Evolutionary conservation across 2,329 filamentous ascomycete species (phyloP).

Genomic region (Seiridium unicorne): DNA sequence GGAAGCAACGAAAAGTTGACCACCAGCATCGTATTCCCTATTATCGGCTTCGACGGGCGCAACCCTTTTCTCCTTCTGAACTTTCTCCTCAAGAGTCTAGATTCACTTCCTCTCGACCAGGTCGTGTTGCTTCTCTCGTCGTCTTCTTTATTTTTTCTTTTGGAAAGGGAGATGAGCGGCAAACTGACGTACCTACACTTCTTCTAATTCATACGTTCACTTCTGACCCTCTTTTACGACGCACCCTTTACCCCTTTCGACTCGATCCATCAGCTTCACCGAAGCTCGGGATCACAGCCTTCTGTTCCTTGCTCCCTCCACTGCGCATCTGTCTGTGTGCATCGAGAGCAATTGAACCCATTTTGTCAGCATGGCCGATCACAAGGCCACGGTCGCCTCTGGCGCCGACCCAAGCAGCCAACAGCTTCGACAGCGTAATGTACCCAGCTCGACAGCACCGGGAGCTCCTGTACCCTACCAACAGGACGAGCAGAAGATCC

Average conservation of each 20-base stretch:
- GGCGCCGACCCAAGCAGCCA: conserved; percentile 56
- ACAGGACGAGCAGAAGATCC: conserved; percentile 60
- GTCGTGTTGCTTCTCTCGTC: not conserved
- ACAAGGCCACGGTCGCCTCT: conserved; percentile 55
- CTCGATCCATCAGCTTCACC: not conserved
- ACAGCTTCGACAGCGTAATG: conserved; percentile 54
- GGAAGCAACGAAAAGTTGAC: not conserved
- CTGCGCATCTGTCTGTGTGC: not conserved
- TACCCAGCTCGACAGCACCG: conserved; percentile 40
- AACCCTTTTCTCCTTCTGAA: conserved; percentile 2
- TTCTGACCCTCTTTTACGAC: conserved; percentile 5
- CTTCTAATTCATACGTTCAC: conserved; percentile 10
- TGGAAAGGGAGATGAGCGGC: not conserved
- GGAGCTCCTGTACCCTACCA: conserved; percentile 37
- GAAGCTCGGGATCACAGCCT: not conserved
- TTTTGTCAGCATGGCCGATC: conserved; percentile 46
- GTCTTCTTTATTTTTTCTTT: not conserved
- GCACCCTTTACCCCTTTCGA: not conserved
- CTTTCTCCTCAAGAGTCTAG: not conserved
- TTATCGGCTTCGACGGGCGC: not conserved
- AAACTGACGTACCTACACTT: not conserved
- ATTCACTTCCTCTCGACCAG: not conserved
- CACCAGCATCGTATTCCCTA: conserved; percentile 2
- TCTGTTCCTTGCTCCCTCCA: not conserved
- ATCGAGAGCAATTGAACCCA: not conserved